phyloP scores from a whole-genome alignment of 345 rosid genomes.

The Eucalyptus fibrosa region DNA sequence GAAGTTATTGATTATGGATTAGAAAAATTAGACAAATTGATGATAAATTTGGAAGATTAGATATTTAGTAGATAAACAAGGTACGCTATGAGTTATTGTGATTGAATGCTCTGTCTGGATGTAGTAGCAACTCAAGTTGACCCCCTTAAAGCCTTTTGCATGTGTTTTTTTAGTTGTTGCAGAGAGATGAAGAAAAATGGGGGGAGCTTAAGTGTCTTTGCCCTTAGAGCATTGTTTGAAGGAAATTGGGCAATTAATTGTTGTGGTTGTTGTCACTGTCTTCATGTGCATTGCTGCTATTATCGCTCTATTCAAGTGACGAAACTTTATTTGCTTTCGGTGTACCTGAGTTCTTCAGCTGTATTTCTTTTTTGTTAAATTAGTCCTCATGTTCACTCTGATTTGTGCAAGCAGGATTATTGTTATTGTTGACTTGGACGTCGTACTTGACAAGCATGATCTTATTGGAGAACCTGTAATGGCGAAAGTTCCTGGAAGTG shows the following conservation, averaged over 20 bases:
- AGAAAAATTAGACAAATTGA: neutral
- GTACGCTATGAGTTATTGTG: neutral
- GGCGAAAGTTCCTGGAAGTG: constrained; percentile 9
- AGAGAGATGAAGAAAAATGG: neutral
- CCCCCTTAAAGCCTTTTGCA: neutral
- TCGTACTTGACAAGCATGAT: constrained; percentile 23
- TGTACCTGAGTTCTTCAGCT: neutral
- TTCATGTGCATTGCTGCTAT: neutral
- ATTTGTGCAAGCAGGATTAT: constrained; percentile 43
- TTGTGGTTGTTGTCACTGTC: neutral
- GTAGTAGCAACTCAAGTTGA: neutral
- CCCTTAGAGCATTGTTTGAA: neutral
- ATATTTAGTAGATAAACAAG: neutral
- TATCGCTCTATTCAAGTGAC: neutral
- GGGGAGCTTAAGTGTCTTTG: neutral
- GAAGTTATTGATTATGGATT: neutral
- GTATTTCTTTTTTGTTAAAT: neutral
- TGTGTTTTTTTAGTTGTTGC: neutral
- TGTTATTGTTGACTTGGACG: constrained; percentile 45
- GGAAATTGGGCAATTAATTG: neutral
- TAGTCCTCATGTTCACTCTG: neutral
- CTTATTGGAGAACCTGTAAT: constrained; percentile 42
- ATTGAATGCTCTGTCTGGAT: neutral
- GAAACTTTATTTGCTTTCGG: neutral
- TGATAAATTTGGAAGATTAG: neutral